Evolutionary conservation across 2,329 filamentous ascomycete species (phyloP).

Genomic region (Zelopaecilomyces penicillatus): DNA sequence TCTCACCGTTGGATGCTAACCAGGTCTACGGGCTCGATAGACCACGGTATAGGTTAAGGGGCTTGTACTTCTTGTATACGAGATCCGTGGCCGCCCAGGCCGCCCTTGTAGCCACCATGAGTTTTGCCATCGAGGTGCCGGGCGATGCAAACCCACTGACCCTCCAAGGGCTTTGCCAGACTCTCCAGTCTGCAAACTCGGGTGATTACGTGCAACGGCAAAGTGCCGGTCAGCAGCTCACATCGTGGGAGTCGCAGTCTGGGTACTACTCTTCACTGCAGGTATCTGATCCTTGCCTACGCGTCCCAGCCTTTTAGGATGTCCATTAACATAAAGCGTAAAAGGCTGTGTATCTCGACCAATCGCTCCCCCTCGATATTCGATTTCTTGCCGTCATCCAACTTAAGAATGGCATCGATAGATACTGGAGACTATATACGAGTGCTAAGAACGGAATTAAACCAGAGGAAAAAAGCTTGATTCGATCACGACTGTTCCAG

Average conservation of each 20-base stretch:
- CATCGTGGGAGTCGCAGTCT: conserved; percentile 58
- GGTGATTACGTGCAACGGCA: conserved; percentile 54
- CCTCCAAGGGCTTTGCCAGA: conserved; percentile 53
- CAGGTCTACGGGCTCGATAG: no score
- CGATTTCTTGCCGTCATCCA: conserved; percentile 89
- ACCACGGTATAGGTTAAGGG: no score
- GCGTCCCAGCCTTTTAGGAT: neutral
- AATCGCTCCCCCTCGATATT: conserved; percentile 64
- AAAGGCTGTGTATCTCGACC: conserved; percentile 74
- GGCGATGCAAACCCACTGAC: conserved; percentile 71
- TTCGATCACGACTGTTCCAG: conserved; percentile 67
- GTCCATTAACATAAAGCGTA: neutral
- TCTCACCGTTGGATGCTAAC: no score
- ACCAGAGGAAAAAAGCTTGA: conserved; percentile 65
- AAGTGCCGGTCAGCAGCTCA: conserved; percentile 60
- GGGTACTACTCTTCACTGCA: conserved; percentile 63
- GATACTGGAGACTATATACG: conserved; percentile 71
- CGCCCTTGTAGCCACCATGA: conserved; percentile 41
- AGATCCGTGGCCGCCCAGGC: conserved; percentile 8
- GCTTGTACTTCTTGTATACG: neutral
- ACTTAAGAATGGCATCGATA: conserved; percentile 93
- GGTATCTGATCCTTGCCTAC: conserved; percentile 32
- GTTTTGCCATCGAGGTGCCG: conserved; percentile 66
- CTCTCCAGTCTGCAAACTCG: conserved; percentile 55
- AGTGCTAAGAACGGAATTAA: conserved; percentile 55